A percentile compares a stretch with the other conserved stretches of the same genome.
phyloP scores from a whole-genome alignment of 192 early-diverging fungal species.

The Linnemannia exigua region DNA sequence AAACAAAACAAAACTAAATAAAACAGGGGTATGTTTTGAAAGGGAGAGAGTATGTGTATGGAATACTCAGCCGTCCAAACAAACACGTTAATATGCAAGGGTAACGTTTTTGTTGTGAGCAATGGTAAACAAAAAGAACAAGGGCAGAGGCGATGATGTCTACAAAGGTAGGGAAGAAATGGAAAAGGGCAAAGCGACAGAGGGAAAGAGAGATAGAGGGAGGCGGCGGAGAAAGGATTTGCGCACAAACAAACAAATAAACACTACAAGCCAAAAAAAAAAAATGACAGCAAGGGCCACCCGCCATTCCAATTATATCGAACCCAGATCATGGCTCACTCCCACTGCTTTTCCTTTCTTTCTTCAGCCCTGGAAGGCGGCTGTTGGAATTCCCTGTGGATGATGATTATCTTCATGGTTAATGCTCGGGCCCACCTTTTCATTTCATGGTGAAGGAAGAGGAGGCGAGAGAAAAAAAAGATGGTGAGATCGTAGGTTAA shows the following conservation, averaged over 20 bases:
- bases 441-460: not conserved
- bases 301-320: not conserved
- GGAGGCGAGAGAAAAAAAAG: not conserved
- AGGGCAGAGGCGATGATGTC: not conserved
- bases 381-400: not conserved
- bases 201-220: too few species aligned
- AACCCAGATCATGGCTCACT: not conserved
- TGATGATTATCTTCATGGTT: not conserved
- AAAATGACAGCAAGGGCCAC: not conserved
- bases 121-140: not conserved
- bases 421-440: not conserved
- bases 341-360: not conserved
- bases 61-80: not conserved
- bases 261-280: not conserved
- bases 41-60: not conserved
- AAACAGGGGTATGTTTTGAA: not conserved
- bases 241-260: conserved; percentile 4
- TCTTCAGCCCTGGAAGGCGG: not conserved
- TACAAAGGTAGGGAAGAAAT: not conserved
- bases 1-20: not conserved
- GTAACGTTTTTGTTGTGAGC: not conserved
- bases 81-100: not conserved
- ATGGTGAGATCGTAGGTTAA: not conserved
- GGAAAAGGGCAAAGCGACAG: conserved; percentile 5
- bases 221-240: not conserved